Percentiles rank a stretch among this genome's conserved stretches.
These are phyloP conservation scores for Chlorencoelia australis DNA, from an alignment of 2,329 filamentous ascomycete species.

Conservation along the genomic window DNA sequence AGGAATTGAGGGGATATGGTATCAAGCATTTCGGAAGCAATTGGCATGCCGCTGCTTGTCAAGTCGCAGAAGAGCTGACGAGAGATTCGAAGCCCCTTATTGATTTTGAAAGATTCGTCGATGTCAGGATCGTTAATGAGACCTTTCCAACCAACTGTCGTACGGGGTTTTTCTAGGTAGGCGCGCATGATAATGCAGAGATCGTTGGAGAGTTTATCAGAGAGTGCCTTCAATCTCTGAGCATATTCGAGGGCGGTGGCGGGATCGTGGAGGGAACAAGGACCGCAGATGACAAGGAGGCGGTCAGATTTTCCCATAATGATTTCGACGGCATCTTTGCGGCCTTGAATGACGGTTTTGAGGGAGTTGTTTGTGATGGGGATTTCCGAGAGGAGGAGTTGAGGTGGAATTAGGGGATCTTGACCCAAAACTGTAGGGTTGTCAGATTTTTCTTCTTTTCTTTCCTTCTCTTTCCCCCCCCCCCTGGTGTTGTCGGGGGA, in stretches of 20 bases:
- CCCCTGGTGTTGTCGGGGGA: constrained; percentile 1
- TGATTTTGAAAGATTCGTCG: constrained; percentile 95
- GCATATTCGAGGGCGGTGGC: constrained; percentile 82
- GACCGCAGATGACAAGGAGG: constrained; percentile 87
- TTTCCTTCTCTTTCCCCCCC: too few species aligned
- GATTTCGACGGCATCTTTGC: constrained; percentile 42
- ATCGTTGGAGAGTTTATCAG: constrained; percentile 71
- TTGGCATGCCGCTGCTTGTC: constrained; percentile 79
- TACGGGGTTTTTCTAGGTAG: constrained; percentile 97
- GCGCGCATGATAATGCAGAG: constrained; percentile 94
- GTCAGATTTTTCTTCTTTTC: too few species aligned
- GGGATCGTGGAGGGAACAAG: constrained; percentile 96
- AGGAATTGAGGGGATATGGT: constrained; percentile 98
- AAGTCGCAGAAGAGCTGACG: constrained; percentile 89
- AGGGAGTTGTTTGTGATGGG: constrained; percentile 55
- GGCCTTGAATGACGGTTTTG: constrained; percentile 60
- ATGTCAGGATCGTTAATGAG: constrained; percentile 99
- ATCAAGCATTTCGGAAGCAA: constrained; percentile 96
- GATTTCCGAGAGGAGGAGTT: constrained; percentile 78
- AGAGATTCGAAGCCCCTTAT: constrained; percentile 92
- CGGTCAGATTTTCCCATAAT: constrained; percentile 47
- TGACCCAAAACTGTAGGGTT: constrained; percentile 67
- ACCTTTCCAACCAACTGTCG: constrained; percentile 97
- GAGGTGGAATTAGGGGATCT: constrained; percentile 84
- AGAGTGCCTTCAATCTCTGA: constrained; percentile 62